Percentiles rank a stretch among this genome's conserved stretches.
Conservation (phyloP, 2,329 filamentous ascomycete species). For the Colletotrichum orchidophilum region DNA sequence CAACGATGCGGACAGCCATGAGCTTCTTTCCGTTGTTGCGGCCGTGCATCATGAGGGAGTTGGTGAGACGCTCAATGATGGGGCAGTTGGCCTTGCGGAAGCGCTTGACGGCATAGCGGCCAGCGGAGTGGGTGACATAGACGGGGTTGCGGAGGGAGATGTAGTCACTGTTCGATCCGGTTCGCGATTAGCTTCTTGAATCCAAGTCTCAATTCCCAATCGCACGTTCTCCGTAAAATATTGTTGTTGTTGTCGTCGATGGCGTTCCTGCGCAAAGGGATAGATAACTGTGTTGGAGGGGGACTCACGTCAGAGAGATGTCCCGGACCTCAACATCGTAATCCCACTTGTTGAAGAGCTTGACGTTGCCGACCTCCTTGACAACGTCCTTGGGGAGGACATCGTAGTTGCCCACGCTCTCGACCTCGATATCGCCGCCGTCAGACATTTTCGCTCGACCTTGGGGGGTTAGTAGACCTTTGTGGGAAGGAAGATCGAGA, state of each 20-base stretch:
- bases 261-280: not conserved
- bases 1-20: slow-evolving; percentile 99
- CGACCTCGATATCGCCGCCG: slow-evolving; percentile 92
- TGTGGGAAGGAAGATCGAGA: slow-evolving; percentile 23
- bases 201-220: slow-evolving; percentile 23
- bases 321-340: slow-evolving; percentile 99
- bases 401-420: slow-evolving; percentile 77
- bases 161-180: slow-evolving; percentile 80
- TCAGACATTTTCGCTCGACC: slow-evolving; percentile 82
- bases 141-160: slow-evolving; percentile 99
- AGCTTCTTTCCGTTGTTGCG: slow-evolving; percentile 99
- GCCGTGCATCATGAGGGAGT: slow-evolving; percentile 99
- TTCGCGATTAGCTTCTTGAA: slow-evolving; percentile 44
- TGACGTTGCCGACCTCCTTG: slow-evolving; percentile 88
- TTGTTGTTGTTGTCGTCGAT: not conserved
- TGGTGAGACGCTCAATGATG: slow-evolving; percentile 99
- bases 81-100: slow-evolving; percentile 99
- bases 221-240: not conserved
- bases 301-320: slow-evolving; percentile 91
- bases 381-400: slow-evolving; percentile 94
- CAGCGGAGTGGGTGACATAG: slow-evolving; percentile 98
- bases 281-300: not conserved
- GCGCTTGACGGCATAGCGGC: slow-evolving; percentile 98
- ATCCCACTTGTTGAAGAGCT: slow-evolving; percentile 97
- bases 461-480: slow-evolving; percentile 32